Conservation (phyloP, 331 rosid species). For the Saraca asoca region DNA sequence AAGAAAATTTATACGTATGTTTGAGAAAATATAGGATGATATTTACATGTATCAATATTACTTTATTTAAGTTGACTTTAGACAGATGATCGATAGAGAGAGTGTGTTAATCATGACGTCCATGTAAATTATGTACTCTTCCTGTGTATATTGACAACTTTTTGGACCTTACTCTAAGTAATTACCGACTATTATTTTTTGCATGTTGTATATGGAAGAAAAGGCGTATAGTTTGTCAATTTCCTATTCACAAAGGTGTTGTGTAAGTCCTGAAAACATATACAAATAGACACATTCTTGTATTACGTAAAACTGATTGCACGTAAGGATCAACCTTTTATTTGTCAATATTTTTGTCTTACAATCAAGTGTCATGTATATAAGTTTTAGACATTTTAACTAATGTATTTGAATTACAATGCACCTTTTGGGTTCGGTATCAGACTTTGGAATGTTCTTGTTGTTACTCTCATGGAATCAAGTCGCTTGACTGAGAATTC, state of each 20-base stretch:
- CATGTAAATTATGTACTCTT: not conserved
- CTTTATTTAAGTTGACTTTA: slow-evolving; percentile 2
- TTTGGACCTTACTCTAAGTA: not conserved
- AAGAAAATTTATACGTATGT: not conserved
- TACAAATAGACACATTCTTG: slow-evolving; percentile 72
- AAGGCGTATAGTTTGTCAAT: slow-evolving; percentile 69
- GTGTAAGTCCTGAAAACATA: slow-evolving; percentile 77
- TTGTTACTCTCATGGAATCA: slow-evolving; percentile 48
- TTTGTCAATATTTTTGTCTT: not conserved
- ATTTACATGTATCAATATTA: no score
- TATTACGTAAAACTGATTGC: slow-evolving; percentile 92
- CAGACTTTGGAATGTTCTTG: slow-evolving; percentile 82
- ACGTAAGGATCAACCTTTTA: slow-evolving; percentile 51
- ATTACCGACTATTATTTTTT: slow-evolving; percentile 17
- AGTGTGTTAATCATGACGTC: not conserved
- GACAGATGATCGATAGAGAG: slow-evolving; percentile 5
- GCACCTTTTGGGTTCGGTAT: slow-evolving; percentile 48
- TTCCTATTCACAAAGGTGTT: slow-evolving; percentile 94
- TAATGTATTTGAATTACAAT: slow-evolving; percentile 21
- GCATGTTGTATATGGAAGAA: slow-evolving; percentile 13
- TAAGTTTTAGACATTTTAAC: slow-evolving; percentile 18
- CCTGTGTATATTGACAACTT: slow-evolving; percentile 5
- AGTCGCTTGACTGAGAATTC: slow-evolving; percentile 42
- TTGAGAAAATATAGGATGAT: not conserved
- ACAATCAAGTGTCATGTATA: slow-evolving; percentile 7